Percentiles rank a stretch among this genome's conserved stretches.
These are phyloP conservation scores for Neobulgaria alba DNA, from an alignment of 2,329 filamentous ascomycete species.

Conservation along the genomic window DNA sequence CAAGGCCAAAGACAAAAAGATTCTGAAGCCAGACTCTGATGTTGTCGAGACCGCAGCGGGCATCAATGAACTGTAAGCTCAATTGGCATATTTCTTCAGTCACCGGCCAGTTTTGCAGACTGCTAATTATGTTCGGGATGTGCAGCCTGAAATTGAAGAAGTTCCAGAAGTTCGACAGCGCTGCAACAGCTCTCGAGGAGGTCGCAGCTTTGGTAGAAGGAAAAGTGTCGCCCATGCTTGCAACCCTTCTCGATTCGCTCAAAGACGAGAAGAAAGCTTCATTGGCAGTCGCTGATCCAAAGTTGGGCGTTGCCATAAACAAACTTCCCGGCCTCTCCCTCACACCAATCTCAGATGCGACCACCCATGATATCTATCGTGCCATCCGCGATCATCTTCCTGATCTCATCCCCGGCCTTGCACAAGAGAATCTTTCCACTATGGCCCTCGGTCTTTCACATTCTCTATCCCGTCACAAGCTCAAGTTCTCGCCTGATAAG, in stretches of 20 bases:
- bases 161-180: constrained; percentile 95
- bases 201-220: constrained; percentile 82
- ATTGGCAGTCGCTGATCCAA: constrained; percentile 86
- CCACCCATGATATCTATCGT: constrained; percentile 83
- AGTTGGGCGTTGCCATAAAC: constrained; percentile 84
- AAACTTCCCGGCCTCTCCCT: constrained; percentile 85
- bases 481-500: constrained; percentile 98
- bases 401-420: constrained; percentile 81
- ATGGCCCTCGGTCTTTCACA: constrained; percentile 96
- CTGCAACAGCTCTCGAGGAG: constrained; percentile 82
- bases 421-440: constrained; percentile 77
- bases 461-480: constrained; percentile 92
- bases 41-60: constrained; percentile 75
- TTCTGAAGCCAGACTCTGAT: constrained; percentile 74
- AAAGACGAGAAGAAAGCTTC: constrained; percentile 98
- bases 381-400: constrained; percentile 86
- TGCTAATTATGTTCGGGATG: constrained; percentile 14
- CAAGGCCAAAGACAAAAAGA: constrained; percentile 98
- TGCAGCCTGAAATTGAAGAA: constrained; percentile 85
- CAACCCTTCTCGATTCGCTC: constrained; percentile 74
- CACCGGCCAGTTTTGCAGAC: constrained; percentile 2
- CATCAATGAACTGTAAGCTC: constrained; percentile 72
- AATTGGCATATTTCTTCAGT: constrained; percentile 13
- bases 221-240: constrained; percentile 85
- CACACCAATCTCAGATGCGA: constrained; percentile 71